A percentile compares a stretch with the other conserved stretches of the same genome.
These are phyloP conservation scores for Penicillium crustosum DNA, from an alignment of 2,329 filamentous ascomycete genomes.

Conservation along the genomic window DNA sequence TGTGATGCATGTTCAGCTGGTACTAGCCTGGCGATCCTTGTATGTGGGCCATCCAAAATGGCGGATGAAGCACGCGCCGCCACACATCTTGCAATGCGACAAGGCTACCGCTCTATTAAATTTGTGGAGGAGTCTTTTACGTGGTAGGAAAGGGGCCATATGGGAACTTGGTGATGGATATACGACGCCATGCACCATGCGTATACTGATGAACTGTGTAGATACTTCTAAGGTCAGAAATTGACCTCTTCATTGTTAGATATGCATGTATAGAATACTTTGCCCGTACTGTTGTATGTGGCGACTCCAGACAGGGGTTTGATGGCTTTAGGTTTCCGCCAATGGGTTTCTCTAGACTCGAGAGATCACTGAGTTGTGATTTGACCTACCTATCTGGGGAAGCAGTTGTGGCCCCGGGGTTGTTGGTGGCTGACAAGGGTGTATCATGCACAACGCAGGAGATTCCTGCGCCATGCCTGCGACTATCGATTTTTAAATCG, in stretches of 20 bases:
- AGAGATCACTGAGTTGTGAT: not conserved
- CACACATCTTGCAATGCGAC: slow-evolving; percentile 38
- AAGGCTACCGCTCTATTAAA: slow-evolving; percentile 36
- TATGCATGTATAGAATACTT: not conserved
- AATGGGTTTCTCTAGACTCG: not conserved
- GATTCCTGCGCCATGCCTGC: slow-evolving; percentile 4
- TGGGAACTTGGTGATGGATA: not conserved
- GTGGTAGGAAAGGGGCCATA: slow-evolving; percentile 24
- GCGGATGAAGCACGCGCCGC: slow-evolving; percentile 47
- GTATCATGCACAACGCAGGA: slow-evolving; percentile 13
- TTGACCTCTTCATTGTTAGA: not conserved
- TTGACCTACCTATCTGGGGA: not conserved
- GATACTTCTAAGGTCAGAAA: not conserved
- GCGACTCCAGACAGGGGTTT: not conserved
- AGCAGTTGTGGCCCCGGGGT: not conserved
- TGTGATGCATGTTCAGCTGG: slow-evolving; percentile 29
- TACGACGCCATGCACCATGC: not conserved
- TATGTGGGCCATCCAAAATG: slow-evolving; percentile 49
- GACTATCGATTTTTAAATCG: slow-evolving; percentile 10
- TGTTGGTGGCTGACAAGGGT: slow-evolving; percentile 4
- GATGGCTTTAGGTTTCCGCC: not conserved
- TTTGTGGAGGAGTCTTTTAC: slow-evolving; percentile 52
- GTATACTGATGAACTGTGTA: not conserved
- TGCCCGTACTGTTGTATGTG: not conserved
- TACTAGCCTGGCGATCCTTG: slow-evolving; percentile 40